phyloP scores from a whole-genome alignment of 805 yeast species.

The Barnettozyma sp. region DNA sequence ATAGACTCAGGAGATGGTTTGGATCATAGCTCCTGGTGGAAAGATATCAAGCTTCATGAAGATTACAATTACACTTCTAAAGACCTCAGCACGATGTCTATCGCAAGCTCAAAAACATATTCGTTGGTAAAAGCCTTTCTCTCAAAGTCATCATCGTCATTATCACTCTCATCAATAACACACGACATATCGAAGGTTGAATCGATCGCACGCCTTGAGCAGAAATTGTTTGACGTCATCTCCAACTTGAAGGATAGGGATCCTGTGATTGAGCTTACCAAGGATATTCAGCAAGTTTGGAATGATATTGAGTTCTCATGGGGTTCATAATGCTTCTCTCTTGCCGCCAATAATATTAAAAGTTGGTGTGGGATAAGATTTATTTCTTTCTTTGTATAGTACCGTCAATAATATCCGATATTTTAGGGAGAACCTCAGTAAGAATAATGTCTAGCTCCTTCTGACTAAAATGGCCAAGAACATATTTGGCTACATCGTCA shows the following conservation, averaged over 20 bases:
- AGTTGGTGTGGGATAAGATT: constrained; percentile 7
- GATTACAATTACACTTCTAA: constrained; percentile 34
- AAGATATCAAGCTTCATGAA: constrained; percentile 43
- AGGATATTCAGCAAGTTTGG: constrained; percentile 7
- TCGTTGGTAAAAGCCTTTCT: constrained; percentile 19
- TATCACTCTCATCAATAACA: too few relatives aligned
- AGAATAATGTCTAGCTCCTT: constrained; percentile 38
- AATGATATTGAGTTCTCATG: constrained; percentile 3
- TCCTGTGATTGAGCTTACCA: not conserved
- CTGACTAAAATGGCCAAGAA: constrained; percentile 44
- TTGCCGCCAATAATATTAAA: not conserved
- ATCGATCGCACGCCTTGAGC: constrained; percentile 9
- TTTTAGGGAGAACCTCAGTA: constrained; percentile 34
- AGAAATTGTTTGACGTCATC: constrained; percentile 6
- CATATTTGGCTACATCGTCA: constrained; percentile 47
- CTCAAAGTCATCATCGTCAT: constrained; percentile 11
- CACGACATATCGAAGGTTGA: too few relatives aligned
- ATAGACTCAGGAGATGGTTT: constrained; percentile 14
- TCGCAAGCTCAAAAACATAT: constrained; percentile 24
- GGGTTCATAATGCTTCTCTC: not conserved
- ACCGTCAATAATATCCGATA: constrained; percentile 33
- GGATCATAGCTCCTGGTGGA: constrained; percentile 37
- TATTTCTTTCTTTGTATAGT: constrained; percentile 43
- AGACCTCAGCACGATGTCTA: constrained; percentile 32
- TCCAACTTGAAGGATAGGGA: constrained; percentile 5